Conservation (phyloP, 139 green algal species). For the Microglena sp. region DNA sequence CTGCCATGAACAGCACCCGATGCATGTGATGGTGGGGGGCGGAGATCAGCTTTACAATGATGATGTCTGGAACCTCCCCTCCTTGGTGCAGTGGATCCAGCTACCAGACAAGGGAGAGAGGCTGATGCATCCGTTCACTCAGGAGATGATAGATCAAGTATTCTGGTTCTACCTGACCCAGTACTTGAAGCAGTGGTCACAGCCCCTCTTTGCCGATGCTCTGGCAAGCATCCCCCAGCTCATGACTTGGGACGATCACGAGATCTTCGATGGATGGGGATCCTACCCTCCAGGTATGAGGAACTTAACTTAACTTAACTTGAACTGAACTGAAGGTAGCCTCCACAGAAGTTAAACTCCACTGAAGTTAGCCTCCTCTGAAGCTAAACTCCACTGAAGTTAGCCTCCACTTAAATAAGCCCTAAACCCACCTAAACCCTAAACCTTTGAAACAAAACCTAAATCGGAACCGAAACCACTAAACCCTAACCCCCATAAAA, state of each 20-base stretch:
- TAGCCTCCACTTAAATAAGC: too few species aligned
- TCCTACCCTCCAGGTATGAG: too few species aligned
- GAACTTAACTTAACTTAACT: too few species aligned
- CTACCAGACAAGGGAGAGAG: constrained; percentile 12
- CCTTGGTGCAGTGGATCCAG: constrained; percentile 15
- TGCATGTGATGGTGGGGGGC: constrained; percentile 58
- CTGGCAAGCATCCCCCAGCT: constrained; percentile 23
- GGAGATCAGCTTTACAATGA: constrained; percentile 45
- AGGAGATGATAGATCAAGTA: constrained; percentile 5
- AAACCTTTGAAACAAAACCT: too few species aligned
- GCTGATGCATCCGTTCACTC: constrained; percentile 4
- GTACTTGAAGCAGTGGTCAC: constrained; percentile 16
- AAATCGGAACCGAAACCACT: too few species aligned
- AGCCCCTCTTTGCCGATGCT: constrained; percentile 14
- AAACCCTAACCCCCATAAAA: too few species aligned
- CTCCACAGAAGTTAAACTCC: too few species aligned
- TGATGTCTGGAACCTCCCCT: constrained; percentile 22
- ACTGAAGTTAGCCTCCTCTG: too few species aligned
- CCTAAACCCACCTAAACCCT: too few species aligned
- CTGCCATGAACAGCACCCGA: constrained; percentile 30
- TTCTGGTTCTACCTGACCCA: constrained; percentile 11
- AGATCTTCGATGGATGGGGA: constrained; percentile 37
- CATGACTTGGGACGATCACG: constrained; percentile 23
- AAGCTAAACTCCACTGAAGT: too few species aligned
- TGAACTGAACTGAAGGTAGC: too few species aligned